Conservation (phyloP, 2,329 filamentous ascomycete species). For the Pseudocercospora cruenta region DNA sequence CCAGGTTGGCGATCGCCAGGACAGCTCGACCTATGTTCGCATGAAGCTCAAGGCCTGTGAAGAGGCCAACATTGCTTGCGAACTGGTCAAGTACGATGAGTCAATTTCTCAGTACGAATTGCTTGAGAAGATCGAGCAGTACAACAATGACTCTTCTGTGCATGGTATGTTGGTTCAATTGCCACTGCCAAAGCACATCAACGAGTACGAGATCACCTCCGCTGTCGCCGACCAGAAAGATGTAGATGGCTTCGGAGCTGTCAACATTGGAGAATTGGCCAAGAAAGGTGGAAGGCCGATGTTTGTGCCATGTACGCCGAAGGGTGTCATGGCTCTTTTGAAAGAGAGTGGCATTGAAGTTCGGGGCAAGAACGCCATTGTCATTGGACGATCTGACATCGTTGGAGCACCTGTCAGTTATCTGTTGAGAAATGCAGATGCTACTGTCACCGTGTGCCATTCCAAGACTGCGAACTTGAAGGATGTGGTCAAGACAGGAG, state of each 20-base stretch:
- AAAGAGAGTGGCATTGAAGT: slow-evolving; percentile 81
- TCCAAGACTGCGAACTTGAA: slow-evolving; percentile 78
- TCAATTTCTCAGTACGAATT: slow-evolving; percentile 82
- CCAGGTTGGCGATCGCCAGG: slow-evolving; percentile 91
- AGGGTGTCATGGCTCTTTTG: slow-evolving; percentile 93
- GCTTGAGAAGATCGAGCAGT: slow-evolving; percentile 74
- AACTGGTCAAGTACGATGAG: slow-evolving; percentile 81
- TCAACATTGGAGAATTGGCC: slow-evolving; percentile 94
- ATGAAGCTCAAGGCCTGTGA: slow-evolving; percentile 98
- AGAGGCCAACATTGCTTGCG: slow-evolving; percentile 91
- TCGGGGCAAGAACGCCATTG: slow-evolving; percentile 89
- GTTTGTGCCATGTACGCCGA: slow-evolving; percentile 94
- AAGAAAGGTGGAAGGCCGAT: slow-evolving; percentile 89
- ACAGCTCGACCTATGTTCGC: slow-evolving; percentile 93
- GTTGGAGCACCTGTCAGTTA: slow-evolving; percentile 97
- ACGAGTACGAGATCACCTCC: slow-evolving; percentile 87
- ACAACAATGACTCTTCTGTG: slow-evolving; percentile 84
- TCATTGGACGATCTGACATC: slow-evolving; percentile 93
- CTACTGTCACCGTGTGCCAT: slow-evolving; percentile 95
- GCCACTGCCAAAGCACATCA: slow-evolving; percentile 84
- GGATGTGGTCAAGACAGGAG: slow-evolving; percentile 76
- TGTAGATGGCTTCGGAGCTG: slow-evolving; percentile 93
- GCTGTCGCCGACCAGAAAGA: slow-evolving; percentile 93
- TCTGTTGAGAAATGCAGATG: slow-evolving; percentile 90
- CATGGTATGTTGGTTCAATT: slow-evolving; percentile 95